These are phyloP conservation scores for Rubroshorea leprosula DNA, from an alignment of 345 rosid genomes.

Conservation along the genomic window DNA sequence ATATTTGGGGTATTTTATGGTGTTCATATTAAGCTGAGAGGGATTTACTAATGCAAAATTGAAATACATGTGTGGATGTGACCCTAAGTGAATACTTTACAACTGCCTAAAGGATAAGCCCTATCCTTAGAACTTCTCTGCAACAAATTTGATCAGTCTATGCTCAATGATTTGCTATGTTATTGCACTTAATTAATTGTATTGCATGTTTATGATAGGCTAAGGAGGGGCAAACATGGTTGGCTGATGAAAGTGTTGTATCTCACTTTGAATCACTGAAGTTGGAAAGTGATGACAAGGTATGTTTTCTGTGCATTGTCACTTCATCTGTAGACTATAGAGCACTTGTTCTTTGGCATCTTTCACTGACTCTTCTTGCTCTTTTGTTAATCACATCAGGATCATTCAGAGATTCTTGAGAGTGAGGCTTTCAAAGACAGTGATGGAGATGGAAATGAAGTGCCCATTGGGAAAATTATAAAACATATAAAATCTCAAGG, in stretches of 20 bases:
- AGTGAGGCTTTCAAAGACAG: constrained; percentile 44
- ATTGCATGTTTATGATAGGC: constrained; percentile 39
- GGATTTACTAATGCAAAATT: no score
- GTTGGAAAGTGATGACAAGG: constrained; percentile 47
- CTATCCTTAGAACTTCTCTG: no score
- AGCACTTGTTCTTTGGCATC: constrained; percentile 8
- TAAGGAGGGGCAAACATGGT: constrained; percentile 61
- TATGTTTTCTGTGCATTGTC: constrained; percentile 29
- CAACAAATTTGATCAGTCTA: no score
- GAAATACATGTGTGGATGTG: no score
- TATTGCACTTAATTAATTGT: not conserved
- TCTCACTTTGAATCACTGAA: constrained; percentile 68
- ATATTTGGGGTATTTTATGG: no score
- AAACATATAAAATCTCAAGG: constrained; percentile 69
- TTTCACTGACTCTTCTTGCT: constrained; percentile 13
- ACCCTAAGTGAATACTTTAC: no score
- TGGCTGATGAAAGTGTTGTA: constrained; percentile 69
- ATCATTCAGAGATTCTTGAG: constrained; percentile 32
- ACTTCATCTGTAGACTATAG: constrained; percentile 9
- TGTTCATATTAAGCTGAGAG: no score
- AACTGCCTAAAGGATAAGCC: no score
- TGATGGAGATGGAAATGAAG: constrained; percentile 71
- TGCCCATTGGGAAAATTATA: constrained; percentile 69
- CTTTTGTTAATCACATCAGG: constrained; percentile 37
- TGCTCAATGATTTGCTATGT: not conserved